A percentile compares a stretch with the other conserved stretches of the same genome.
phyloP scores from a whole-genome alignment of 1,139 yeast genomes.

The Scheffersomyces titani region DNA sequence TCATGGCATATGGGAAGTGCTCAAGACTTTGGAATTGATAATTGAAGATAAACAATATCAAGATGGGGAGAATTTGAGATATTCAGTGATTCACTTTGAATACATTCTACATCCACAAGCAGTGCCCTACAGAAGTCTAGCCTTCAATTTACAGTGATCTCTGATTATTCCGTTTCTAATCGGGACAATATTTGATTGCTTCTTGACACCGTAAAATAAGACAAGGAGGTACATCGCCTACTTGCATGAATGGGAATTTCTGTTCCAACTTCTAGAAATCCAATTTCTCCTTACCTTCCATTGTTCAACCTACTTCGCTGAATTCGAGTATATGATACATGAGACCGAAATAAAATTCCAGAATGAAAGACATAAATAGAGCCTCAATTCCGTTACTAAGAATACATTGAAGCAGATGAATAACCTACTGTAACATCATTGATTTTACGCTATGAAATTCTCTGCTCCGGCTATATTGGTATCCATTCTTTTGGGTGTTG shows the following conservation, averaged over 20 bases:
- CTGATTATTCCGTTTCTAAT: background rate
- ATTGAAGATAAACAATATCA: no score
- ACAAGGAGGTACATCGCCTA: background rate
- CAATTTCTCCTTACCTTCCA: background rate
- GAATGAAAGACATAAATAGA: background rate
- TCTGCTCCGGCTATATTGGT: background rate
- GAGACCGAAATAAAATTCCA: background rate
- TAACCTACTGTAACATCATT: no score
- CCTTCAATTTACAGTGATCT: background rate
- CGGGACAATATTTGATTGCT: no score
- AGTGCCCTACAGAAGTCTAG: background rate
- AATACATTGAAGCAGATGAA: background rate
- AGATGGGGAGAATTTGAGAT: background rate
- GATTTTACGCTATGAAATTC: background rate
- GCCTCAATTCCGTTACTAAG: background rate
- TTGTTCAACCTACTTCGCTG: background rate
- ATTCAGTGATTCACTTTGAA: background rate
- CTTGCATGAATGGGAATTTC: background rate
- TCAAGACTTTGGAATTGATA: no score
- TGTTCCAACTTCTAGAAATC: background rate
- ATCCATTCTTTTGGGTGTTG: background rate
- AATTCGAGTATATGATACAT: background rate
- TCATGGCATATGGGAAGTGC: background rate
- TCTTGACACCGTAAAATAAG: background rate
- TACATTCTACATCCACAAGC: background rate